Evolutionary conservation across 2,329 filamentous ascomycete genomes (phyloP).

Genomic region (Bipolaris cookei): DNA sequence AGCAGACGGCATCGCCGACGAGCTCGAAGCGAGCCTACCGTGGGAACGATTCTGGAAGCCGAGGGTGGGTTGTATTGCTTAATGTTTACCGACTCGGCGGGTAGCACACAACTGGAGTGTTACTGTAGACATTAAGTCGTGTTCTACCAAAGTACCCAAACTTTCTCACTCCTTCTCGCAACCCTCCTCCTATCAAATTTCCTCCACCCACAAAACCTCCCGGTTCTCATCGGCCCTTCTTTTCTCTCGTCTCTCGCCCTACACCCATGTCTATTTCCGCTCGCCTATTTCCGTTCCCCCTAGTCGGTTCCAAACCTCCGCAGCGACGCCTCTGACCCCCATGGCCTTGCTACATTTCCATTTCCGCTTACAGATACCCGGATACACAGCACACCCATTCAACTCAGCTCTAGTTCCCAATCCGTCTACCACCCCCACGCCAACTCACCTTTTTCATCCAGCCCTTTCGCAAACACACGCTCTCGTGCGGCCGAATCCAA

Average conservation of each 20-base stretch:
- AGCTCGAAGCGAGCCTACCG: background rate
- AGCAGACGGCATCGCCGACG: constrained; percentile 19
- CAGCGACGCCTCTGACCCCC: background rate
- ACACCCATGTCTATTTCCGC: background rate
- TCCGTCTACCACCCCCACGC: background rate
- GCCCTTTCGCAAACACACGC: background rate
- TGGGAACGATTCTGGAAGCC: background rate
- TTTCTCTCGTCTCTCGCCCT: background rate
- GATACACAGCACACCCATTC: background rate
- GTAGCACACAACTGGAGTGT: too few species aligned
- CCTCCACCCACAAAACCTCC: background rate
- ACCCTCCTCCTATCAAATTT: too few species aligned
- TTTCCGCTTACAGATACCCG: background rate
- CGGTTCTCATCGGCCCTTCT: background rate
- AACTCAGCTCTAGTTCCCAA: background rate
- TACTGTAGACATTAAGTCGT: background rate
- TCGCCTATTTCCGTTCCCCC: background rate
- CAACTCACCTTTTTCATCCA: background rate
- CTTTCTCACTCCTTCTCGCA: background rate
- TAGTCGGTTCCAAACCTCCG: background rate
- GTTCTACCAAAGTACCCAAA: background rate
- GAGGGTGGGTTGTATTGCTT: background rate
- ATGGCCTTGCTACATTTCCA: background rate
- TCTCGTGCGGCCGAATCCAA: background rate
- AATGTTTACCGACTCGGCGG: background rate